Conservation (phyloP, 768 basidiomycete genomes). For the Guyanaporus albipodus region DNA sequence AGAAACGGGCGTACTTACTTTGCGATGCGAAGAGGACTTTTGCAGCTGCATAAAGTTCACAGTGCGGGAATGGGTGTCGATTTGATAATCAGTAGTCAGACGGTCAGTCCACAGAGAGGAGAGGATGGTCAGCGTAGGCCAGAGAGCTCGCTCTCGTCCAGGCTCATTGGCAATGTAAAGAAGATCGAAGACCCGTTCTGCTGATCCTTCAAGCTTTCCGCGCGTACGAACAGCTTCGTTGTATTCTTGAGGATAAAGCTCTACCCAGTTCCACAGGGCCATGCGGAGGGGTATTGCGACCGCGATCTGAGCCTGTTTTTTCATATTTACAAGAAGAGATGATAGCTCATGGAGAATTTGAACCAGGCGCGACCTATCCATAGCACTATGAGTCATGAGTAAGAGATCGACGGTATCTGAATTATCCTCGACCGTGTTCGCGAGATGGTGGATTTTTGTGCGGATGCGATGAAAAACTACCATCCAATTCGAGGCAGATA, state of each 20-base stretch:
- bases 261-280: constrained; percentile 91
- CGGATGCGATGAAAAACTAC: constrained; percentile 71
- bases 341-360: constrained; percentile 77
- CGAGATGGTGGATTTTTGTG: constrained; percentile 63
- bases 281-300: constrained; percentile 69
- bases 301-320: constrained; percentile 64
- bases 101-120: constrained; percentile 74
- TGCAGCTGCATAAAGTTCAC: constrained; percentile 28
- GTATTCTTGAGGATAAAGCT: constrained; percentile 72
- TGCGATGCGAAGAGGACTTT: constrained; percentile 30
- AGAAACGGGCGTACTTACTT: constrained; percentile 14
- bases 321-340: constrained; percentile 79
- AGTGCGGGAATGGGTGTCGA: constrained; percentile 32
- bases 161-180: constrained; percentile 49
- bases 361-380: constrained; percentile 66
- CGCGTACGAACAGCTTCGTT: constrained; percentile 62
- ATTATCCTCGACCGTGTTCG: constrained; percentile 45
- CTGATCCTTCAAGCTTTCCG: constrained; percentile 70
- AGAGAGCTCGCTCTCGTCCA: constrained; percentile 52
- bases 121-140: constrained; percentile 78
- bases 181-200: constrained; percentile 84
- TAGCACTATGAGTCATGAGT: constrained; percentile 70
- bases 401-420: constrained; percentile 73
- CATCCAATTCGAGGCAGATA: constrained; percentile 86
- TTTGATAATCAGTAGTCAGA: constrained; percentile 53